These are phyloP conservation scores for Cyclocybe aegerita DNA, from an alignment of 768 basidiomycete species.

Conservation along the genomic window DNA sequence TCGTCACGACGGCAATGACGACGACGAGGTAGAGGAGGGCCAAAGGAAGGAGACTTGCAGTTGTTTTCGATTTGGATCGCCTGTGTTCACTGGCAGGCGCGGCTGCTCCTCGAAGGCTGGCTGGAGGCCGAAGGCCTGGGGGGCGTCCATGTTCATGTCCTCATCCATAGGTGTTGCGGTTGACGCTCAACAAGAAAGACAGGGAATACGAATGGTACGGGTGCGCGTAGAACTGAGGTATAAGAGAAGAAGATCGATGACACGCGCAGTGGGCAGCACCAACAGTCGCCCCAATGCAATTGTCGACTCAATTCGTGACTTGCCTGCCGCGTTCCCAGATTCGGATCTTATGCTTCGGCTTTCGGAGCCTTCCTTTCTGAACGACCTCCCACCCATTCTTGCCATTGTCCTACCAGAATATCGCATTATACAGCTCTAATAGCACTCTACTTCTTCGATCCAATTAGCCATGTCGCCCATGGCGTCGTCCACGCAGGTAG, in stretches of 20 bases:
- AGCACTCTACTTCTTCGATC: constrained; percentile 45
- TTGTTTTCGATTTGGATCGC: constrained; percentile 60
- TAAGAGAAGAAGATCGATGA: constrained; percentile 23
- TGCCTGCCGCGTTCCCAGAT: constrained; percentile 30
- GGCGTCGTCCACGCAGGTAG: constrained; percentile 54
- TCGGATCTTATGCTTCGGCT: constrained; percentile 45
- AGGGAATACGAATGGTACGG: not conserved
- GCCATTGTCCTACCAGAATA: not conserved
- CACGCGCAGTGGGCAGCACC: constrained; percentile 13
- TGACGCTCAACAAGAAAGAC: constrained; percentile 15
- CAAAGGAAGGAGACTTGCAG: constrained; percentile 49
- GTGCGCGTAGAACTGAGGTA: not conserved
- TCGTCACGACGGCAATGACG: too few species aligned
- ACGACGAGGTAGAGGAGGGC: not conserved
- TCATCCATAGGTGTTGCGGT: constrained; percentile 59
- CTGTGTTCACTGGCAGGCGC: constrained; percentile 21
- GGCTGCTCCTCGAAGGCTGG: constrained; percentile 36
- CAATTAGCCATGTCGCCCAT: constrained; percentile 69
- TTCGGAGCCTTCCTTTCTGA: constrained; percentile 27
- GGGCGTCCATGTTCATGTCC: constrained; percentile 70
- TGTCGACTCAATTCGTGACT: constrained; percentile 6
- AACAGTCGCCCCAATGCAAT: constrained; percentile 8
- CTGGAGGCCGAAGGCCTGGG: constrained; percentile 27
- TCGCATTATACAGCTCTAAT: not conserved
- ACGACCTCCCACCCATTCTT: not conserved